These are phyloP conservation scores for Trichoderma oligosporum DNA, from an alignment of 2,329 filamentous ascomycete genomes.

Conservation along the genomic window DNA sequence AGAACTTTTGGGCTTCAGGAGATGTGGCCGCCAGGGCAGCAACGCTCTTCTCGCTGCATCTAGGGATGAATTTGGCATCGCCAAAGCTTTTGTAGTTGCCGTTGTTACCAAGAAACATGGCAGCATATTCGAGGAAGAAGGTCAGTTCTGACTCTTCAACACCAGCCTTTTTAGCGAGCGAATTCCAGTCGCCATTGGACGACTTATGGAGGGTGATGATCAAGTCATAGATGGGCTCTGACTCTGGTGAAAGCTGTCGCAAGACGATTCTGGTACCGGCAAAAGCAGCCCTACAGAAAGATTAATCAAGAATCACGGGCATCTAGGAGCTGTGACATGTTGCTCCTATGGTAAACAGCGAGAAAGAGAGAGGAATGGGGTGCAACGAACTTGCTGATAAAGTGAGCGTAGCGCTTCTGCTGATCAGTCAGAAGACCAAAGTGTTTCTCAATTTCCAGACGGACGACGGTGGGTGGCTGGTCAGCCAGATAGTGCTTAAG, in stretches of 20 bases:
- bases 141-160: conserved; percentile 61
- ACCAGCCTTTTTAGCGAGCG: conserved; percentile 59
- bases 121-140: conserved; percentile 71
- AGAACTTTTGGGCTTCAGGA: conserved; percentile 59
- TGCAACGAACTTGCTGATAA: conserved; percentile 66
- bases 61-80: conserved; percentile 77
- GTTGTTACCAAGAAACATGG: conserved; percentile 73
- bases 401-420: conserved; percentile 89
- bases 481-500: conserved; percentile 82
- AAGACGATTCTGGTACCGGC: conserved; percentile 74
- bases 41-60: conserved; percentile 61
- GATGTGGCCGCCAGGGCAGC: conserved; percentile 60
- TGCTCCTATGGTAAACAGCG: background rate
- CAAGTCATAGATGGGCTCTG: conserved; percentile 75
- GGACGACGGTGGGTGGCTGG: conserved; percentile 81
- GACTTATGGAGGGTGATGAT: conserved; percentile 68
- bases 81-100: conserved; percentile 89
- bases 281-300: conserved; percentile 61
- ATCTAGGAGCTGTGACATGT: background rate
- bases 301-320: conserved; percentile 14
- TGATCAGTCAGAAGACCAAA: conserved; percentile 73
- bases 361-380: background rate
- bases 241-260: conserved; percentile 77
- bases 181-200: conserved; percentile 66
- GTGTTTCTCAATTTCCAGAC: conserved; percentile 86